phyloP scores from a whole-genome alignment of 352 stramenopile genomes.

The Pythium brachiatum region DNA sequence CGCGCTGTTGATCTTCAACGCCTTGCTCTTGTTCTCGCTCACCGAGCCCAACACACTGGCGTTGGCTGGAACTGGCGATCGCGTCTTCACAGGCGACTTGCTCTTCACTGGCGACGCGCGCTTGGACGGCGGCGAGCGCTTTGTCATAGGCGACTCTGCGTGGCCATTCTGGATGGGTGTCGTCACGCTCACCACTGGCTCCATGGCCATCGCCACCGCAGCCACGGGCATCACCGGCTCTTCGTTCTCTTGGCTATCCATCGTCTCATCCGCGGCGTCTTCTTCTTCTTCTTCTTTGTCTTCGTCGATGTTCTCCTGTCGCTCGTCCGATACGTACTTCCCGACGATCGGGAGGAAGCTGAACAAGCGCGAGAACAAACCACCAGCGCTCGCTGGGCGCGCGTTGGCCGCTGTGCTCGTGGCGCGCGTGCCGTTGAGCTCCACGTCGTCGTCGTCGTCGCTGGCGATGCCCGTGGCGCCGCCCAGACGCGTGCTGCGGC shows the following conservation, averaged over 20 bases:
- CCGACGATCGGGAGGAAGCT: conserved; percentile 67
- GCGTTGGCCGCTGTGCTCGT: not conserved
- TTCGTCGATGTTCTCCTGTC: conserved; percentile 22
- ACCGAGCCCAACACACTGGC: conserved; percentile 15
- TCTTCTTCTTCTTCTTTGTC: conserved; percentile 16
- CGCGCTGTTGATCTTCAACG: conserved; percentile 17
- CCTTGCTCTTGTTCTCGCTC: conserved; percentile 19
- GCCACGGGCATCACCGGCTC: not conserved
- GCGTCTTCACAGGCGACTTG: not conserved
- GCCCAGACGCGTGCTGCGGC: conserved; percentile 41
- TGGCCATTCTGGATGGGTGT: conserved; percentile 14
- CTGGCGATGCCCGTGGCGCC: conserved; percentile 17
- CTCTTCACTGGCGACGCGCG: conserved; percentile 11
- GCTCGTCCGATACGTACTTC: conserved; percentile 26
- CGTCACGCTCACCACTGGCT: not conserved
- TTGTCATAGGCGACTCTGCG: conserved; percentile 10
- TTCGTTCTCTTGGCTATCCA: conserved; percentile 12
- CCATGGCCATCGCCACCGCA: not conserved
- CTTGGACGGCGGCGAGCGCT: conserved; percentile 19
- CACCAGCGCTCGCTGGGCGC: conserved; percentile 8
- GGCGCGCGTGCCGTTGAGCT: conserved; percentile 10
- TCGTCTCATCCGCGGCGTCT: conserved; percentile 20
- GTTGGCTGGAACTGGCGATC: not conserved
- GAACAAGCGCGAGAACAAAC: conserved; percentile 56
- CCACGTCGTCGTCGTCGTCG: conserved; percentile 18